These are phyloP conservation scores for Xylaria telfairii DNA, from an alignment of 495 filamentous ascomycete species.

Conservation along the genomic window DNA sequence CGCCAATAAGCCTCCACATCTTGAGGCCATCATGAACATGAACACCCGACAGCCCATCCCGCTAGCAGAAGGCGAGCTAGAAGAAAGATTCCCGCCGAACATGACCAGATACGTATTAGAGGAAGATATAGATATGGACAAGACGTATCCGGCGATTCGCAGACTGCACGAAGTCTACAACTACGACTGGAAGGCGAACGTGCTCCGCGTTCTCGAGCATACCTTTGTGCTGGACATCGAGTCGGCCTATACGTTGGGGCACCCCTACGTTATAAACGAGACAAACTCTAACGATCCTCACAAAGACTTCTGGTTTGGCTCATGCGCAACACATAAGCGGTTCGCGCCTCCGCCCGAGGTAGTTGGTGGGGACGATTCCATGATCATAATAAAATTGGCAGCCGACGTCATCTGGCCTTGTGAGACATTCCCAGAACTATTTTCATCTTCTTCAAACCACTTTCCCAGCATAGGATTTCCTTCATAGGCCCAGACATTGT, in stretches of 20 bases:
- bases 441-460: too few species aligned
- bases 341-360: not conserved
- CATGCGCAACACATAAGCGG: not conserved
- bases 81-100: not conserved
- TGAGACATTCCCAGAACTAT: too few species aligned
- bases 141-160: conserved; percentile 7
- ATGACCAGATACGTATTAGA: conserved; percentile 19
- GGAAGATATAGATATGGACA: conserved; percentile 10
- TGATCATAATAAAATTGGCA: conserved; percentile 17
- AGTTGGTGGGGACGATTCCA: not conserved
- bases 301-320: not conserved
- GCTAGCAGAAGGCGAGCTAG: not conserved
- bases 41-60: conserved; percentile 27
- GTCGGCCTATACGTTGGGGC: not conserved
- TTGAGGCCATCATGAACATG: conserved; percentile 32
- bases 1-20: conserved; percentile 22
- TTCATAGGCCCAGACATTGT: too few species aligned
- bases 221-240: conserved; percentile 19
- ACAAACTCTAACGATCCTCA: not conserved
- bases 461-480: too few species aligned
- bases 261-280: not conserved
- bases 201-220: not conserved
- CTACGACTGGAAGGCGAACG: conserved; percentile 27
- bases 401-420: conserved; percentile 45
- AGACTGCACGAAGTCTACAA: not conserved